A percentile compares a stretch with the other conserved stretches of the same genome.
Evolutionary conservation across 306 rosid genomes (phyloP).

Genomic region (Quercus alba): DNA sequence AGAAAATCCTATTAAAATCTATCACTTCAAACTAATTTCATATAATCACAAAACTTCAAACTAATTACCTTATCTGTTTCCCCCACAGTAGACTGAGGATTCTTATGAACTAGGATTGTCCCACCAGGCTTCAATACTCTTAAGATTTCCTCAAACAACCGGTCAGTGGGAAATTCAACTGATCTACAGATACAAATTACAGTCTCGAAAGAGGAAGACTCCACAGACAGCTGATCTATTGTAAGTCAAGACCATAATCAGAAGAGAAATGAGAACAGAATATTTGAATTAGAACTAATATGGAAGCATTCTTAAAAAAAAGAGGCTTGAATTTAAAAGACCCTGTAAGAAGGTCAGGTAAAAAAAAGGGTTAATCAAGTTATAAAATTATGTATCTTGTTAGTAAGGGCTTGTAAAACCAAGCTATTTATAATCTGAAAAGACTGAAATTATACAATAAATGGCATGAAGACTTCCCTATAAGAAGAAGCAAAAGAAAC

Average conservation of each 20-base stretch:
- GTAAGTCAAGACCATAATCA: slow-evolving; percentile 7
- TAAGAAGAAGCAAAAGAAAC: not conserved
- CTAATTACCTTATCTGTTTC: too few relatives aligned
- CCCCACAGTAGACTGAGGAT: slow-evolving; percentile 52
- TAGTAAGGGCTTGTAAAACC: not conserved
- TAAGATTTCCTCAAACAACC: slow-evolving; percentile 57
- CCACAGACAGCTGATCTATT: slow-evolving; percentile 67
- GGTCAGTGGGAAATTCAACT: slow-evolving; percentile 49
- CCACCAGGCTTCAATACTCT: slow-evolving; percentile 79
- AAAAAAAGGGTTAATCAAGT: not conserved
- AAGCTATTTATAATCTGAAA: not conserved
- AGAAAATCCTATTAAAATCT: too few relatives aligned
- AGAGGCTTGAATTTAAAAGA: not conserved
- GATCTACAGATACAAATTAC: slow-evolving; percentile 53
- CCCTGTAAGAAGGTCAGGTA: not conserved
- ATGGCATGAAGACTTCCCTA: not conserved
- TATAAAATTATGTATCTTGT: not conserved
- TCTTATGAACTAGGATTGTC: slow-evolving; percentile 42
- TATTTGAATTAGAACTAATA: not conserved
- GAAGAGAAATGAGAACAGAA: not conserved
- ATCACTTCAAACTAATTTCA: too few relatives aligned
- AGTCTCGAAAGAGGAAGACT: slow-evolving; percentile 57
- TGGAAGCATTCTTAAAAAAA: not conserved
- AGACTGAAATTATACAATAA: not conserved
- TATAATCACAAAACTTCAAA: too few relatives aligned